Conservation (phyloP, 1,284 basidiomycete genomes). For the Moniliella sp. region DNA sequence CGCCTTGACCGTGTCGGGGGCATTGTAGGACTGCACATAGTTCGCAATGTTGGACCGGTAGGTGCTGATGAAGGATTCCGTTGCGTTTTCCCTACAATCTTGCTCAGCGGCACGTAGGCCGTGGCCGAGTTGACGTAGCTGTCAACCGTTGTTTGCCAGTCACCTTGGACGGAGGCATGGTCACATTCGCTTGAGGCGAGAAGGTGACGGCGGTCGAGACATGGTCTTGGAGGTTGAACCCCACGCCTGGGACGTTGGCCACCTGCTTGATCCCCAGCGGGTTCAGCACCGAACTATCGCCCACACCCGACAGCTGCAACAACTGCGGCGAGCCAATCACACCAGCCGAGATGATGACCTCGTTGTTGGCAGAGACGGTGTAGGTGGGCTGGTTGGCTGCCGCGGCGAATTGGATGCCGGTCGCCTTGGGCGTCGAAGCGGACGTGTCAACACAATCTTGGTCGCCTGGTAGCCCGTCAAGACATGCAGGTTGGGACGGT, state of each 20-base stretch:
- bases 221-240: conserved; percentile 42
- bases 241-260: conserved; percentile 39
- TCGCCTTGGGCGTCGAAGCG: conserved; percentile 5
- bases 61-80: conserved; percentile 1
- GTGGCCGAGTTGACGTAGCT: conserved; percentile 17
- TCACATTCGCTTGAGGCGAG: conserved; percentile 5
- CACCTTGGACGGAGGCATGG: conserved; percentile 4
- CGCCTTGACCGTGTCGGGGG: conserved; percentile 40
- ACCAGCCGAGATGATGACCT: conserved; percentile 24
- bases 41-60: conserved; percentile 21
- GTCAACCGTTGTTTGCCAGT: conserved; percentile 10
- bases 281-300: conserved; percentile 35
- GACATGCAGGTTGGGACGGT: conserved; percentile 17
- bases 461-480: conserved; percentile 20
- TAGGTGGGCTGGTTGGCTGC: conserved; percentile 4
- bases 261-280: conserved; percentile 35
- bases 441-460: conserved; percentile 10
- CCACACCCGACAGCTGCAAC: conserved; percentile 41
- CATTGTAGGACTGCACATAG: conserved; percentile 38
- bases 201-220: conserved; percentile 11
- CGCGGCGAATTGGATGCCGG: conserved; percentile 15
- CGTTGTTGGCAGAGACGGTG: conserved; percentile 16
- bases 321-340: conserved; percentile 38
- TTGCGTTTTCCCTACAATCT: conserved; percentile 9
- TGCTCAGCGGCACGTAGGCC: conserved; percentile 17